A percentile compares a stretch with the other conserved stretches of the same genome.
Evolutionary conservation across 2,329 filamentous ascomycete genomes (phyloP).

Genomic region (Claviceps fusiformis): DNA sequence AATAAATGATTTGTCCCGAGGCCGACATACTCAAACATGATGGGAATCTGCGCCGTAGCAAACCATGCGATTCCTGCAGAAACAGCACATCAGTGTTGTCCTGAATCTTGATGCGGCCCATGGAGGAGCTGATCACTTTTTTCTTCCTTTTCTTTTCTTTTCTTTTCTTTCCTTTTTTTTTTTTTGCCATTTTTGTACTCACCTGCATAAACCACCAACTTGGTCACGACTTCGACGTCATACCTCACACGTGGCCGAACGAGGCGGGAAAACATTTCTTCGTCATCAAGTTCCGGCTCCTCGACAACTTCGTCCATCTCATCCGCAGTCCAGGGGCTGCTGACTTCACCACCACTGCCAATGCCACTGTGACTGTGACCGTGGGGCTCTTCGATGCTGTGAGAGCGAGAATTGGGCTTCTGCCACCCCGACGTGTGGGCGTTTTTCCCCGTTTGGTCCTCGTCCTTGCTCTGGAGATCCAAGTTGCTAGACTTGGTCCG

Average conservation of each 20-base stretch:
- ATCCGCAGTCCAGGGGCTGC: conserved; percentile 12
- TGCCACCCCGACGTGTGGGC: conserved; percentile 31
- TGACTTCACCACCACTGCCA: conserved; percentile 53
- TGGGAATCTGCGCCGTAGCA: conserved; percentile 60
- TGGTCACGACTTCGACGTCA: conserved; percentile 97
- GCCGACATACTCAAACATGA: conserved; percentile 53
- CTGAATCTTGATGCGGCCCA: too few relatives aligned
- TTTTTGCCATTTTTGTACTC: conserved; percentile 8
- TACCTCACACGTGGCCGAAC: conserved; percentile 83
- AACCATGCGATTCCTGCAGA: conserved; percentile 65
- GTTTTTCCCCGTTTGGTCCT: conserved; percentile 24
- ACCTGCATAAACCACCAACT: conserved; percentile 90
- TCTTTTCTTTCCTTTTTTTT: too few relatives aligned
- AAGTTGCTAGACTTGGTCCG: conserved; percentile 29
- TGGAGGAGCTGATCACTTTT: too few relatives aligned
- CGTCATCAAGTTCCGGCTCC: conserved; percentile 46
- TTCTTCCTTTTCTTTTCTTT: too few relatives aligned
- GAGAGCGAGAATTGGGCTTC: conserved; percentile 28
- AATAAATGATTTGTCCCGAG: conserved; percentile 30
- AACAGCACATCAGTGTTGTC: too few relatives aligned
- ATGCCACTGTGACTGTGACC: conserved; percentile 44
- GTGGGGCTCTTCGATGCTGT: conserved; percentile 51
- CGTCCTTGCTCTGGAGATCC: conserved; percentile 26
- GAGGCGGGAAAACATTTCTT: conserved; percentile 71
- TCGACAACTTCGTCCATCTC: conserved; percentile 11